A percentile compares a stretch with the other conserved stretches of the same genome.
Conservation (phyloP, 129 eudicot genomes). For the Kitagawia praeruptora region DNA sequence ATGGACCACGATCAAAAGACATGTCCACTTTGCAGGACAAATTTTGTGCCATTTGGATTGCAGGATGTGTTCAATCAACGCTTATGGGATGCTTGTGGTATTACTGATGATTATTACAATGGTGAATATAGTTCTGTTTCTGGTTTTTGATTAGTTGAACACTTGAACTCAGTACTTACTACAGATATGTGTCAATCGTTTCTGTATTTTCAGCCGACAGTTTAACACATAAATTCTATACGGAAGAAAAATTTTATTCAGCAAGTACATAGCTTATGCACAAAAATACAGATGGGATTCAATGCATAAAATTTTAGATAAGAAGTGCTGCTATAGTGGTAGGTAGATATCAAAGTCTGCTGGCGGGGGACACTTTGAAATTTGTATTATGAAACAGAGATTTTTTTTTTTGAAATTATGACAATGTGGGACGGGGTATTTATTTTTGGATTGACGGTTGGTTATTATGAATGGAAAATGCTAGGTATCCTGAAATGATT, state of each 20-base stretch:
- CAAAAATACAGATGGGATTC: too few relatives aligned
- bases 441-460: background rate
- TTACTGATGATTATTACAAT: constrained; percentile 16
- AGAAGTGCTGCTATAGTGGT: background rate
- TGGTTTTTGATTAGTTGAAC: background rate
- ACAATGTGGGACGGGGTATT: background rate
- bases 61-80: constrained; percentile 53
- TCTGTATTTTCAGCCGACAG: background rate
- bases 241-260: too few relatives aligned
- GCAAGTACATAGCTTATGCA: too few relatives aligned
- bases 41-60: constrained; percentile 34
- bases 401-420: background rate
- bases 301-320: background rate
- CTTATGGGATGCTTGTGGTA: constrained; percentile 47
- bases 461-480: too few relatives aligned
- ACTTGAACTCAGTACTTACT: background rate
- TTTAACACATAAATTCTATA: background rate
- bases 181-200: background rate
- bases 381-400: background rate
- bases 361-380: background rate
- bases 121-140: constrained; percentile 17
- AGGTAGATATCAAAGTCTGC: background rate
- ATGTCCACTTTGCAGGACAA: constrained; percentile 66
- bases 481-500: too few relatives aligned
- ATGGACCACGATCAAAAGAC: constrained; percentile 71